Conservation (phyloP, 768 basidiomycete genomes). For the Russula lepida region DNA sequence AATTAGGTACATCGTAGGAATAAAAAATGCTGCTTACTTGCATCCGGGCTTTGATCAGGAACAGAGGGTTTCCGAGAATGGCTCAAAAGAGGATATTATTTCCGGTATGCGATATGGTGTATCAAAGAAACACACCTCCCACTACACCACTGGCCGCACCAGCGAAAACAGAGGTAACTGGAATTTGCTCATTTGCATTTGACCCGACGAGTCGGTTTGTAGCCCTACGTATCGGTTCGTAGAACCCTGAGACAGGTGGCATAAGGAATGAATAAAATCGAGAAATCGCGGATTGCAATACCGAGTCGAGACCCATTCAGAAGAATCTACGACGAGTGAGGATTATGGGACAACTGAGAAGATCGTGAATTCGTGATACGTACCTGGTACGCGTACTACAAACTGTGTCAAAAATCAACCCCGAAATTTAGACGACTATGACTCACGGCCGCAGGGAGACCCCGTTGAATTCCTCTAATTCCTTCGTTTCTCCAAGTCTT, state of each 20-base stretch:
- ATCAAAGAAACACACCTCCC: constrained; percentile 50
- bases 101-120: background rate
- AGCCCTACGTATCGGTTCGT: constrained; percentile 77
- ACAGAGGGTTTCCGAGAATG: constrained; percentile 79
- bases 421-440: background rate
- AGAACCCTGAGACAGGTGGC: constrained; percentile 60
- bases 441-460: constrained; percentile 80
- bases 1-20: background rate
- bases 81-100: constrained; percentile 33
- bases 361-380: constrained; percentile 24
- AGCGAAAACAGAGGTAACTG: constrained; percentile 70
- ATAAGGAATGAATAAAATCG: background rate
- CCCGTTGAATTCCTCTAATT: constrained; percentile 84
- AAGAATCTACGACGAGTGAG: constrained; percentile 50
- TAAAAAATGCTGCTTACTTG: constrained; percentile 49
- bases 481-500: constrained; percentile 92
- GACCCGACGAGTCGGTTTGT: constrained; percentile 65
- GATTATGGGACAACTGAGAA: background rate
- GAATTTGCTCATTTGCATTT: constrained; percentile 54
- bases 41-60: constrained; percentile 96
- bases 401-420: constrained; percentile 7
- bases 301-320: constrained; percentile 88
- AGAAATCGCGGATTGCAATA: constrained; percentile 26
- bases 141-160: constrained; percentile 88
- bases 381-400: constrained; percentile 87